Conservation (phyloP, 139 green algal species). For the Micractinium conductrix region DNA sequence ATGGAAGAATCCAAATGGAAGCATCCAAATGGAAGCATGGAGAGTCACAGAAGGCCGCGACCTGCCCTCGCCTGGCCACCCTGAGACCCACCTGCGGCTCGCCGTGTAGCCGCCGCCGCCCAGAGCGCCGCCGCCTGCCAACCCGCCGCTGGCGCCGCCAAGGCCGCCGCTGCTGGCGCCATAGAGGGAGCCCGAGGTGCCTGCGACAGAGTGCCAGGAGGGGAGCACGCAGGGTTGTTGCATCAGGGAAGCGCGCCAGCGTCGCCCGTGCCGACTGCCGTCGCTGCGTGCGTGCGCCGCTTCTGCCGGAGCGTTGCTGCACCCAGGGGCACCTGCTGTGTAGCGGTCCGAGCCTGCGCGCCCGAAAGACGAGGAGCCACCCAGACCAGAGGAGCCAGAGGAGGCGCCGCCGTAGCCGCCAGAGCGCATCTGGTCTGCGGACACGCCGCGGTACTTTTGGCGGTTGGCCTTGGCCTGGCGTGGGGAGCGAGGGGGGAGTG, state of each 20-base stretch:
- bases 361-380: conserved; percentile 7
- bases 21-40: background rate
- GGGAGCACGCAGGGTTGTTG: too few relatives aligned
- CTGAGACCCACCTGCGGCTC: conserved; percentile 14
- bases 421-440: conserved; percentile 47
- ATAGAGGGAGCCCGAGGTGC: too few relatives aligned
- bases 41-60: background rate
- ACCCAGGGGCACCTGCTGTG: background rate
- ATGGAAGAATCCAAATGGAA: background rate
- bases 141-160: background rate
- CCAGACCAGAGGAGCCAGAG: too few relatives aligned
- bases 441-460: conserved; percentile 82
- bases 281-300: too few relatives aligned
- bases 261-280: too few relatives aligned
- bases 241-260: too few relatives aligned
- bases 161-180: background rate
- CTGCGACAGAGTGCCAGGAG: too few relatives aligned
- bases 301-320: background rate
- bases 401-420: too few relatives aligned
- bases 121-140: background rate
- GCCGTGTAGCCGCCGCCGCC: background rate
- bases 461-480: conserved; percentile 65
- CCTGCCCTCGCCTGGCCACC: too few relatives aligned
- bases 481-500: background rate
- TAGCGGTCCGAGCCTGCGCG: background rate